Base-by-base conservation (phyloP, 192 early-diverging fungal genomes). In the Umbelopsis vinacea region DNA sequence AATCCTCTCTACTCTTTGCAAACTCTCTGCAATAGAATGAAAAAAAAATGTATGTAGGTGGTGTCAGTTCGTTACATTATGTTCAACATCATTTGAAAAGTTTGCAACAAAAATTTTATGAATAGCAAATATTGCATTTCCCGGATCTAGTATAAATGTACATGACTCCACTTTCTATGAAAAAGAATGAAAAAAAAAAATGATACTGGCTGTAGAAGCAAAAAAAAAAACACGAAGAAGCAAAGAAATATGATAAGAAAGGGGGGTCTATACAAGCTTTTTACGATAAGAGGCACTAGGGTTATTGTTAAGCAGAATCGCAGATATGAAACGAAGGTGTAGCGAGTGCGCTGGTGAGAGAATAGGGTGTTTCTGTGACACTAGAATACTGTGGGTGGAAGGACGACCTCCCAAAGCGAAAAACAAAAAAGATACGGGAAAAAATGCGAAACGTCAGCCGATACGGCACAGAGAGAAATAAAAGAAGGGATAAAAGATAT, bases 61-160 rank as follows among this genome's bases (percentile, higher is more conserved):
- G n/a, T n/a, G n/a, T n/a, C n/a, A n/a, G n/a, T n/a, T n/a, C n/a
- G n/a, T n/a, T n/a, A n/a, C n/a, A n/a, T n/a, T n/a, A n/a, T 29
- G 29, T 29, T 29, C 29, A 29, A 3, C 29, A 29, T 29, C 11
- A 43, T 11, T 43, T 43, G 40, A 9, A n/a, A 33, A 24, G 7
- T 33, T 63, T 63, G 17, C 19, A n/a, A 12, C 26, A 63, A 63
- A 21, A 63, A 37, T 63, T 63, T 63, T 63, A 29, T 63, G 15
- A 35, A 17, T 37, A 37, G 26, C 26, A 33, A 33, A 14, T 57
- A 17, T n/a, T 35, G 33, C 26, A 29, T 63, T 63, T 63, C 57
- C 57, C 57, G 57, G 29, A 63, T 63, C 57, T 63, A n/a, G n/a
- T n/a, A 63, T 63, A 63, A 33, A 37, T 63, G 57, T n/a, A 63